phyloP scores from a whole-genome alignment of 2,329 filamentous ascomycete genomes.

The Karstenula rhodostoma region DNA sequence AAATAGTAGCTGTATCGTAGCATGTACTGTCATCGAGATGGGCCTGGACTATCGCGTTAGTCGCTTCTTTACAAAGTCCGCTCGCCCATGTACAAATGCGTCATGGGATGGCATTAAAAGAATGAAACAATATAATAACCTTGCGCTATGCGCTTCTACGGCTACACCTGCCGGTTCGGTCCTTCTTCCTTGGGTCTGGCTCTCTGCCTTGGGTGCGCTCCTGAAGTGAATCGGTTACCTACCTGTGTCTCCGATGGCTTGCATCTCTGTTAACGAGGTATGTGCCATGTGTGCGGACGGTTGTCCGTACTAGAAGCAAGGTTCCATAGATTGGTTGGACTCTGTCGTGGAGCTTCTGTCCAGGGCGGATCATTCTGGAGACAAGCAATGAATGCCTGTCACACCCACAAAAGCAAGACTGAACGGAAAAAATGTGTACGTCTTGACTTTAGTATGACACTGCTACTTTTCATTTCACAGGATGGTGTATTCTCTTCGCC shows the following conservation, averaged over 20 bases:
- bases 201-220: background rate
- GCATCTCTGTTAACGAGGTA: too few species aligned
- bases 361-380: too few species aligned
- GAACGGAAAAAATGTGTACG: background rate
- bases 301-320: too few species aligned
- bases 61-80: background rate
- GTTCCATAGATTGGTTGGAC: too few species aligned
- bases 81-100: background rate
- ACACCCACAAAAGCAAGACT: background rate
- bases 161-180: background rate
- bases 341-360: too few species aligned
- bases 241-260: too few species aligned
- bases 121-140: background rate
- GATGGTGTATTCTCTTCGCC: background rate
- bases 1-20: constrained; percentile 35
- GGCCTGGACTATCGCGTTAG: constrained; percentile 24
- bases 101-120: background rate
- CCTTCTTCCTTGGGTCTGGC: background rate
- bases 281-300: too few species aligned
- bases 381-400: too few species aligned
- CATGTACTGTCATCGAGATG: constrained; percentile 30
- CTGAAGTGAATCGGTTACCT: background rate
- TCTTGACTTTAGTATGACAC: background rate
- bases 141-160: background rate
- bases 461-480: background rate